phyloP scores from a whole-genome alignment of 73 alveolate species.

The Paramecium octaurelia region DNA sequence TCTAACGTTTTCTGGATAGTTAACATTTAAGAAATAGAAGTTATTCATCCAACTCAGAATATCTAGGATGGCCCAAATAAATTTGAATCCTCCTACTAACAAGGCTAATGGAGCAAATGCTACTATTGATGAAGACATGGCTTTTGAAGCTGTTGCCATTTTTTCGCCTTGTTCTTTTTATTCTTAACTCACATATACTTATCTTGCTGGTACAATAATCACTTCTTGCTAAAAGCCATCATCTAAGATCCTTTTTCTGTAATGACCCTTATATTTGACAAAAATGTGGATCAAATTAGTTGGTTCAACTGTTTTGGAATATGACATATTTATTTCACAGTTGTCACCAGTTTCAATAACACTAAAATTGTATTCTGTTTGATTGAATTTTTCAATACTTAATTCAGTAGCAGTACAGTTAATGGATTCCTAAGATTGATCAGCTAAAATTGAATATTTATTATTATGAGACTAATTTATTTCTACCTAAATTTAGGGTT shows the following conservation, averaged over 20 bases:
- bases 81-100: neutral
- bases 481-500: neutral
- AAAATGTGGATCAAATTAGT: neutral
- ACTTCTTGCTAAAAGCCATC: neutral
- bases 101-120: neutral
- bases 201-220: neutral
- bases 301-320: neutral
- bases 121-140: neutral
- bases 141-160: neutral
- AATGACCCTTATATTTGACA: neutral
- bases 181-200: neutral
- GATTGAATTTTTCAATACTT: neutral
- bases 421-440: neutral
- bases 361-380: neutral
- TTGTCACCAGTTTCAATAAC: neutral
- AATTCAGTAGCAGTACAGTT: neutral
- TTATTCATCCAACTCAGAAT: slow-evolving; percentile 27
- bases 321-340: neutral
- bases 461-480: neutral
- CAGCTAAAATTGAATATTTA: neutral
- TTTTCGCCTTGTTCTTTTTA: slow-evolving; percentile 1
- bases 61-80: neutral
- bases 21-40: neutral
- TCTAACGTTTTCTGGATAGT: slow-evolving; percentile 29
- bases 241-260: neutral